These are phyloP conservation scores for Aspergillus neotritici DNA, from an alignment of 2,329 filamentous ascomycete species.

Conservation along the genomic window DNA sequence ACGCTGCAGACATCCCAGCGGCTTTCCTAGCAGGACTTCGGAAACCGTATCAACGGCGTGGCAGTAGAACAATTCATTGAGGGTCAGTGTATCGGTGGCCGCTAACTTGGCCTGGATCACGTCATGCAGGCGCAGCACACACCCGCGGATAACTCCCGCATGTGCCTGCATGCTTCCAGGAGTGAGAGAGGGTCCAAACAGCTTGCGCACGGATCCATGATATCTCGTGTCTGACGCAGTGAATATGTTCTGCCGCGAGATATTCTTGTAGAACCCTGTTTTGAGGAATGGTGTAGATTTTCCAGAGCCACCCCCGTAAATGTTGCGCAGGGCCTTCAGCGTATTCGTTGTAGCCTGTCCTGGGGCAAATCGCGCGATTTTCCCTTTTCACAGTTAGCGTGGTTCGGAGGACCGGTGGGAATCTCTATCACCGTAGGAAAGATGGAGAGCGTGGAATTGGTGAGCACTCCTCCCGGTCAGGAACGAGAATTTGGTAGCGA, in stretches of 20 bases:
- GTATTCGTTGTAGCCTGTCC: constrained; percentile 23
- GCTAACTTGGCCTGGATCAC: constrained; percentile 10
- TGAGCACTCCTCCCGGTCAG: constrained; percentile 17
- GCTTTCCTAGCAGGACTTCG: constrained; percentile 21
- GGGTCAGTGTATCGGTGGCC: constrained; percentile 5
- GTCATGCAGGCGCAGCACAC: constrained; percentile 16
- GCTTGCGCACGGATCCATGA: constrained; percentile 19
- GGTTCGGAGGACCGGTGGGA: neutral
- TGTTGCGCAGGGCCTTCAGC: constrained; percentile 18
- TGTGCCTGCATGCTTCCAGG: constrained; percentile 19
- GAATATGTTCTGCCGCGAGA: constrained; percentile 22
- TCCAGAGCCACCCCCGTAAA: constrained; percentile 17
- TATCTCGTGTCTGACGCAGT: constrained; percentile 20
- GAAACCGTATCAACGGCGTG: constrained; percentile 23
- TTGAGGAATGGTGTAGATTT: constrained; percentile 20
- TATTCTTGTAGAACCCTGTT: constrained; percentile 20
- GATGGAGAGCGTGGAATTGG: constrained; percentile 15
- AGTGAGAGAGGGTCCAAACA: constrained; percentile 21
- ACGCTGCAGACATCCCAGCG: constrained; percentile 19
- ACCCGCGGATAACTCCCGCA: constrained; percentile 17
- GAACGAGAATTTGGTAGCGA: constrained; percentile 18
- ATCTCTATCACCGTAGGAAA: constrained; percentile 13
- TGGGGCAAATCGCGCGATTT: constrained; percentile 18
- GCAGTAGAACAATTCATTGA: constrained; percentile 22
- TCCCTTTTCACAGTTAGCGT: constrained; percentile 9